Percentiles rank a stretch among this genome's conserved stretches.
These are phyloP conservation scores for Wilhelminamyces savonicus DNA, from an alignment of 805 yeast genomes.

Conservation along the genomic window DNA sequence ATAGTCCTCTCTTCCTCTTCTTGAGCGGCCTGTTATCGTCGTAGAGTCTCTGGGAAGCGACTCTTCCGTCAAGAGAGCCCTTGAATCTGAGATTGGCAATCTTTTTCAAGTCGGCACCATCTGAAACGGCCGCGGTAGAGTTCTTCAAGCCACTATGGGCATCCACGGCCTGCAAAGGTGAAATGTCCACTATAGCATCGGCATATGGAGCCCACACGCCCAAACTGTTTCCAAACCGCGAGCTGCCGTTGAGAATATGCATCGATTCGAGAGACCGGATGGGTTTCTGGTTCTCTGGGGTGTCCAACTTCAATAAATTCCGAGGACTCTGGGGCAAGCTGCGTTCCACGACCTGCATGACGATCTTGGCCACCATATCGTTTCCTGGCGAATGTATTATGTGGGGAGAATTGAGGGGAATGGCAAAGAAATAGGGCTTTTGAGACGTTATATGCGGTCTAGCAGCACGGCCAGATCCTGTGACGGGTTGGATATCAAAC, in stretches of 20 bases:
- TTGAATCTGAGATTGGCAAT: slow-evolving; percentile 57
- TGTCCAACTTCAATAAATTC: slow-evolving; percentile 28
- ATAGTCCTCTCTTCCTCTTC: slow-evolving; percentile 10
- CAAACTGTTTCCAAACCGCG: slow-evolving; percentile 54
- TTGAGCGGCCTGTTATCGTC: slow-evolving; percentile 26
- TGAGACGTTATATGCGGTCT: slow-evolving; percentile 45
- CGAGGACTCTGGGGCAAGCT: slow-evolving; percentile 42
- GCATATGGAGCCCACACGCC: slow-evolving; percentile 78
- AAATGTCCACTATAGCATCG: slow-evolving; percentile 54
- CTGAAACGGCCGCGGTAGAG: slow-evolving; percentile 5
- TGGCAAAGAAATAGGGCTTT: slow-evolving; percentile 57
- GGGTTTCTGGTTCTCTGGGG: slow-evolving; percentile 33
- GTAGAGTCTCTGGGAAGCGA: slow-evolving; percentile 30
- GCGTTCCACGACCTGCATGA: slow-evolving; percentile 55
- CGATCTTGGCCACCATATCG: slow-evolving; percentile 41
- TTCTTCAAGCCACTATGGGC: slow-evolving; percentile 33
- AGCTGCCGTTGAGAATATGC: slow-evolving; percentile 53
- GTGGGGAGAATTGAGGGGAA: slow-evolving; percentile 63
- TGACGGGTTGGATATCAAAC: slow-evolving; percentile 40
- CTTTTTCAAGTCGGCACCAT: slow-evolving; percentile 19
- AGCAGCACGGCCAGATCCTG: slow-evolving; percentile 1
- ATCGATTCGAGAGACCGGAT: slow-evolving; percentile 46
- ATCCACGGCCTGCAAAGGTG: slow-evolving; percentile 47
- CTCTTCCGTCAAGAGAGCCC: slow-evolving; percentile 40
- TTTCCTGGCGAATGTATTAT: slow-evolving; percentile 49